phyloP scores from a whole-genome alignment of 768 basidiomycete genomes.

The Floccularia luteovirens region DNA sequence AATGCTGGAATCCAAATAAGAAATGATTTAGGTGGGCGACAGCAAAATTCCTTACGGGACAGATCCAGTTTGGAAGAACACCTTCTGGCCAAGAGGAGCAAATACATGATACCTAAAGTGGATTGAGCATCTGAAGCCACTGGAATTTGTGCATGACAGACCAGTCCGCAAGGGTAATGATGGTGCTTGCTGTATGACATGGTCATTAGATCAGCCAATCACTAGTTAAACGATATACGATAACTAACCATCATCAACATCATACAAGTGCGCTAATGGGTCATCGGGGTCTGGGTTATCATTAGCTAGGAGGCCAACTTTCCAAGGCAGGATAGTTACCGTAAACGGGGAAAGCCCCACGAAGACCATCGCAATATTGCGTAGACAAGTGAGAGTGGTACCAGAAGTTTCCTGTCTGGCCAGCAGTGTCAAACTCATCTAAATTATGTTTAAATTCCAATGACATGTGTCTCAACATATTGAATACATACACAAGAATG shows the following conservation, averaged over 20 bases:
- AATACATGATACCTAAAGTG: conserved; percentile 9
- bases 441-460: conserved; percentile 11
- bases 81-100: conserved; percentile 28
- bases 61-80: conserved; percentile 21
- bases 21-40: conserved; percentile 17
- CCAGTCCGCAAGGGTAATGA: conserved; percentile 30
- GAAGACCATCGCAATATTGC: conserved; percentile 43
- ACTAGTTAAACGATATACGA: conserved; percentile 5
- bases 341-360: conserved; percentile 20
- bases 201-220: too few species aligned
- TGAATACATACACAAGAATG: conserved; percentile 11
- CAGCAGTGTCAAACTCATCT: conserved; percentile 26
- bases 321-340: conserved; percentile 9
- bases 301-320: neutral
- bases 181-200: conserved; percentile 14
- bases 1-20: conserved; percentile 15
- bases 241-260: conserved; percentile 29
- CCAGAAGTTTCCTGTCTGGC: conserved; percentile 24
- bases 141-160: conserved; percentile 2
- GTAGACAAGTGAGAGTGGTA: conserved; percentile 36
- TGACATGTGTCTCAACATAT: neutral
- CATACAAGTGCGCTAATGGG: conserved; percentile 25
- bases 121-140: neutral
- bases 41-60: conserved; percentile 22
- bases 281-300: conserved; percentile 23